Evolutionary conservation across 1,284 basidiomycete species (phyloP), one percentile per base, ranked within the genome.

Genomic region (Papiliotrema flavescens): DNA sequence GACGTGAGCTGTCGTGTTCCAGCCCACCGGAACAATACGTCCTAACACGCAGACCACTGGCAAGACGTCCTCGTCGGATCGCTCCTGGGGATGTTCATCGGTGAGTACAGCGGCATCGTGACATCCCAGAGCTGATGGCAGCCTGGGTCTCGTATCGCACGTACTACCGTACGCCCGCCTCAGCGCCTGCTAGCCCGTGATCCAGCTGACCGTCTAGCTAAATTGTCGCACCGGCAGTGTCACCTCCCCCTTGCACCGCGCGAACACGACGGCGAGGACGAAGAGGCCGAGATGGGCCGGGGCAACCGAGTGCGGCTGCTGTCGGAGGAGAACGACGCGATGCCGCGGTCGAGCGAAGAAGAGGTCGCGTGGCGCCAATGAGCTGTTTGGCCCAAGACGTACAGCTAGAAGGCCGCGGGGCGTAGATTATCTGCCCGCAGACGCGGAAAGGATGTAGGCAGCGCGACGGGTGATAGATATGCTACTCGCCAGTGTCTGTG

Each of bases 51-150:
- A 89, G 88, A 91, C 73, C 88, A 91, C 71, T 92, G 89, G 87
- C 84, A 90, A 41, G 90, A 97, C 66, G 87, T 96, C 41, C 73
- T 92, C 6, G 83, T 89, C 2, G 93, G 94, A 19, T 84, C 85
- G 2, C 51, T 86, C 34, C 79, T 96, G 13, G 94, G 93, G 14
- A 77, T 88, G 15, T 69, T 80, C 42, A 78, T 90, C 53, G 79
- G 22, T 90, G 84, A 74, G 88, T 89, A 64, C 71, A 81, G 5
- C 89, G 34, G 14, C 45, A 40, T 7, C 50, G 36, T 40, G 44
- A 24, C 23, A 40, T 24, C 9, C 36, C 3, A 19, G 8, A 20
- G 15, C n/a, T 14, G 26, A 28, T 0, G 9, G 1, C 54, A 67
- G 80, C 90, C 7, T 90, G 85, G 77, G 87, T 92, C 65, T 76